Percentiles rank a stretch among this genome's conserved stretches.
Evolutionary conservation across 2,329 filamentous ascomycete species (phyloP).

Genomic region (Apiospora kogelbergensis): DNA sequence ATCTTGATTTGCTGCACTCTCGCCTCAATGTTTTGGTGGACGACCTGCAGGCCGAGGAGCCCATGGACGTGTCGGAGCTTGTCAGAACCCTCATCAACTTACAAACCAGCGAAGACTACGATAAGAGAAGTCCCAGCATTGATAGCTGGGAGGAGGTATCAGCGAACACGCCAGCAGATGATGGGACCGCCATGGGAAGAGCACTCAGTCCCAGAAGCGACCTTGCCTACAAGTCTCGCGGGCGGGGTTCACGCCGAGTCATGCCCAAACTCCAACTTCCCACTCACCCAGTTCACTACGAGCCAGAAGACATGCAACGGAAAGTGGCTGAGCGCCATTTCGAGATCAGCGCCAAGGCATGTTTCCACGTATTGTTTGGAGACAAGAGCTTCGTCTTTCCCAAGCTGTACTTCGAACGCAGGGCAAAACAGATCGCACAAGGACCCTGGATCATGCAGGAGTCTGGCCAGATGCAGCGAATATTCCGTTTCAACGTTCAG

Average conservation of each 20-base stretch:
- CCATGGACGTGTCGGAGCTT: conserved; percentile 66
- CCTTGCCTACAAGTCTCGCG: conserved; percentile 36
- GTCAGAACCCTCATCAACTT: conserved; percentile 73
- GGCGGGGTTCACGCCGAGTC: conserved; percentile 35
- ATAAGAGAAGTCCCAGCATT: conserved; percentile 67
- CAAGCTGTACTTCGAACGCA: conserved; percentile 80
- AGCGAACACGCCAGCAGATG: conserved; percentile 58
- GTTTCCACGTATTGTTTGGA: conserved; percentile 95
- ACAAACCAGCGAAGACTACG: conserved; percentile 60
- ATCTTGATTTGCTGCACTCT: conserved; percentile 76
- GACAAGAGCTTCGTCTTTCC: conserved; percentile 96
- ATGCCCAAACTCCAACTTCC: conserved; percentile 79
- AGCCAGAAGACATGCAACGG: conserved; percentile 77
- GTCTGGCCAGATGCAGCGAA: conserved; percentile 68
- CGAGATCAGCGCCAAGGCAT: conserved; percentile 87
- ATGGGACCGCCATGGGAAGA: conserved; percentile 47
- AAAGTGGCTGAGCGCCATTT: conserved; percentile 79
- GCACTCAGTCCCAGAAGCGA: conserved; percentile 35
- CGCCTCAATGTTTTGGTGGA: conserved; percentile 84
- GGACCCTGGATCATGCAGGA: conserved; percentile 79
- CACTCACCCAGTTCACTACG: conserved; percentile 76
- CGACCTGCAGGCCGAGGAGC: conserved; percentile 71
- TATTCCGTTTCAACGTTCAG: conserved; percentile 79
- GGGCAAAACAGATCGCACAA: conserved; percentile 78
- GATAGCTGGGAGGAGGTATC: conserved; percentile 92